These are phyloP conservation scores for Fusarium concolor DNA, from an alignment of 2,329 filamentous ascomycete species.

Conservation along the genomic window DNA sequence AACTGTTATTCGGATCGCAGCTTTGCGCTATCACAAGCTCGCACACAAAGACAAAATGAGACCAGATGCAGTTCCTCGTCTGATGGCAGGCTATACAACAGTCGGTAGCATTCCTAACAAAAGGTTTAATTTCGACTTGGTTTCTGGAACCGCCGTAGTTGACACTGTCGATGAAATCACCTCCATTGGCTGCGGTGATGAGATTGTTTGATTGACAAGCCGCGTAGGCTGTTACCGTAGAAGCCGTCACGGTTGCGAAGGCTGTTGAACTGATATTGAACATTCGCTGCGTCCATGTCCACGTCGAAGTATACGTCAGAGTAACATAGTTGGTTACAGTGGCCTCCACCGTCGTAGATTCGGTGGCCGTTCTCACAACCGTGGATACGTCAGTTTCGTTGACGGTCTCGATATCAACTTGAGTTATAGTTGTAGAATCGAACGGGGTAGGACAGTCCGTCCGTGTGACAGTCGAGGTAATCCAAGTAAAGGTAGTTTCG, in stretches of 20 bases:
- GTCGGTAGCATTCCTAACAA: background rate
- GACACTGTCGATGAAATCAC: background rate
- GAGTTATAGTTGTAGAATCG: background rate
- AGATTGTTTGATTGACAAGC: background rate
- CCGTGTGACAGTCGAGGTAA: background rate
- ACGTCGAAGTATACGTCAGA: background rate
- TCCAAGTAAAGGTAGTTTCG: background rate
- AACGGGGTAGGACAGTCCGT: background rate
- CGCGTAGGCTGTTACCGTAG: background rate
- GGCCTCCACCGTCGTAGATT: background rate
- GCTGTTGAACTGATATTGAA: background rate
- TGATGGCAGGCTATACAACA: slow-evolving; percentile 4
- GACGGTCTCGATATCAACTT: background rate
- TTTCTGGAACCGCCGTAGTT: slow-evolving; percentile 1
- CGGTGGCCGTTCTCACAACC: background rate
- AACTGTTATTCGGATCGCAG: background rate
- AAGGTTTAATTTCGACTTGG: background rate
- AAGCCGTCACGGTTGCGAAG: background rate
- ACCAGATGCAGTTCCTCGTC: slow-evolving; percentile 8
- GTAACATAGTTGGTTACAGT: background rate
- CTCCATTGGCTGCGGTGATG: background rate
- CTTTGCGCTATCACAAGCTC: background rate
- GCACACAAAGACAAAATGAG: background rate
- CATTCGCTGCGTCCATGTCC: background rate
- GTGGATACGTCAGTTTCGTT: background rate